These are phyloP conservation scores for Psilocybe cubensis DNA, from an alignment of 768 basidiomycete species.

Conservation along the genomic window DNA sequence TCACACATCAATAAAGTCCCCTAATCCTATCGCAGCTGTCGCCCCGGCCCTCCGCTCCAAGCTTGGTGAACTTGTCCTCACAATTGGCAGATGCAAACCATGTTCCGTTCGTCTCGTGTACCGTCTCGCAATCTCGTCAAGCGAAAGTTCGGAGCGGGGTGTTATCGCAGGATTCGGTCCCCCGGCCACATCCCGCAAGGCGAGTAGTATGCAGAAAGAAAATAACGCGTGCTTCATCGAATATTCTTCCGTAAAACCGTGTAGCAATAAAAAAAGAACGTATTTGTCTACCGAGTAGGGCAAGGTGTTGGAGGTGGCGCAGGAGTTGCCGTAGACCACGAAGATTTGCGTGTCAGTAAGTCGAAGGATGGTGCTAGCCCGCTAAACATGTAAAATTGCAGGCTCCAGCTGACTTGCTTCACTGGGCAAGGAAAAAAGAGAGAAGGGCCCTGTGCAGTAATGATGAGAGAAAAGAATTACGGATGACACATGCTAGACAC, in stretches of 20 bases:
- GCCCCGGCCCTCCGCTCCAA: conserved; percentile 33
- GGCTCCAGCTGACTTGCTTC: background rate
- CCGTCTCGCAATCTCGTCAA: conserved; percentile 26
- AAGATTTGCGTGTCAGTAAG: conserved; percentile 6
- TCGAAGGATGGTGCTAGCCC: conserved; percentile 14
- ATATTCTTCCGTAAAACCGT: background rate
- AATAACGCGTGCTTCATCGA: background rate
- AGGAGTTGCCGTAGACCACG: background rate
- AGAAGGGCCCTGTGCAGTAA: background rate
- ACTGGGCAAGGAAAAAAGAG: background rate
- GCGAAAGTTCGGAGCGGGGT: conserved; percentile 4
- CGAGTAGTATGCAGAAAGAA: background rate
- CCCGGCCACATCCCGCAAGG: background rate
- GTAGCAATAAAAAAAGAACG: background rate
- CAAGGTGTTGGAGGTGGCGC: background rate
- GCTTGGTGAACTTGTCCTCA: conserved; percentile 21
- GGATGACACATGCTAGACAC: background rate
- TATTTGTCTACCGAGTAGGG: background rate
- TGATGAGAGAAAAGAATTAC: background rate
- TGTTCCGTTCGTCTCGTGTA: conserved; percentile 32
- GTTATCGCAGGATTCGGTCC: background rate
- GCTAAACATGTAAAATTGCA: conserved; percentile 16
- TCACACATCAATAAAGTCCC: conserved; percentile 67
- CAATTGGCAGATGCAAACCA: conserved; percentile 43
- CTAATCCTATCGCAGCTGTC: conserved; percentile 51